Evolutionary conservation across 805 yeast species (phyloP), one percentile per base, ranked within the genome.

Genomic region (Sugiyamaella marilandica): DNA sequence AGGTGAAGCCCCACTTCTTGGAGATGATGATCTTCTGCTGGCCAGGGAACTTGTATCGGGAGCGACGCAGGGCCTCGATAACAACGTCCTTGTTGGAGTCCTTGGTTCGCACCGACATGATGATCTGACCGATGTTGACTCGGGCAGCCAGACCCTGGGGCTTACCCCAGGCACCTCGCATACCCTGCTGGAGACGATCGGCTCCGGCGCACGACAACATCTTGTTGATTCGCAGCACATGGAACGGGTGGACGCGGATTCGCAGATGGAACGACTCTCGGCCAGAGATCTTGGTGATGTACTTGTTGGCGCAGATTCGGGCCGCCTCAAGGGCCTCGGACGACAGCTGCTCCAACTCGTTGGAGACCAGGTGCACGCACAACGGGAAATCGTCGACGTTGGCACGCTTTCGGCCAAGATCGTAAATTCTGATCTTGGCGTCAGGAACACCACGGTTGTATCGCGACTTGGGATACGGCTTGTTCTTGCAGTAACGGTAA

Each of bases 201-300:
- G 99, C 99, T 88, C 99, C 99, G 82, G 99, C 99, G 84, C 99
- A 94, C 74, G 99, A 94, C 96, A 94, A 90, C 99, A 94, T 94
- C 89, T 94, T 94, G 94, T 94, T 94, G 84, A 94, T 94, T 82
- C 99, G 87, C 78, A 94, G 85, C 68, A 94, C 99, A 85, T 94
- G 99, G 98, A 87, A 94, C 70, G 99, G 99, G 81, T 94, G 99
- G 73, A 91, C 98, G 83, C 99, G 91, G 78, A 94, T 89, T 83
- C 99, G 90, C 83, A 94, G 83, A 83, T 94, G 99, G 99, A 94
- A 94, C 70, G 97, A 82, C 72, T 94, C 99, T 86, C 98, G 89
- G 76, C 99, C 99, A 65, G 96, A 86, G 68, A 87, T 75, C 79
- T 81, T 94, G 83, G 98, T 92, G 78, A 94, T 86, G 84, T 94